Evolutionary conservation across 768 basidiomycete species (phyloP).

Genomic region (Lanmaoa rubissima): DNA sequence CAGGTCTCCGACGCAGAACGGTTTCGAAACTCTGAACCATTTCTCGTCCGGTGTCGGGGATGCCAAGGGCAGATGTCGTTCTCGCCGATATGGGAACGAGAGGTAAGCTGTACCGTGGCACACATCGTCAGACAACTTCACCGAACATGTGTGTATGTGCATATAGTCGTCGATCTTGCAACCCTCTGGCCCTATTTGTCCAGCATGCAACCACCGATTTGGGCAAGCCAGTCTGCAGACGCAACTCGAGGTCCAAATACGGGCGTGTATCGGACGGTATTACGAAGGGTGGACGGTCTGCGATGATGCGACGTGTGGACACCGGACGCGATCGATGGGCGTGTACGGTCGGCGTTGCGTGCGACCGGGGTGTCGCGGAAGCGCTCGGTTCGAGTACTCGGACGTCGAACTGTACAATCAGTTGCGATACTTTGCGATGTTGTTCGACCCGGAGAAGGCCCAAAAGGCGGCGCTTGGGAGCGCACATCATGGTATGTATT

Average conservation of each 20-base stretch:
- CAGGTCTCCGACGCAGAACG: conserved; percentile 86
- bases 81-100: conserved; percentile 55
- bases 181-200: conserved; percentile 66
- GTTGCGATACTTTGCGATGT: conserved; percentile 72
- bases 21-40: conserved; percentile 72
- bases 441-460: conserved; percentile 75
- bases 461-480: conserved; percentile 49
- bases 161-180: conserved; percentile 65
- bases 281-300: conserved; percentile 91
- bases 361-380: conserved; percentile 29
- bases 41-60: conserved; percentile 72
- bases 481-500: conserved; percentile 38
- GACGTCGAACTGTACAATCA: conserved; percentile 88
- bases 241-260: conserved; percentile 87
- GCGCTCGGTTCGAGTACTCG: conserved; percentile 57
- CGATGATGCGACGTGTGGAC: conserved; percentile 79
- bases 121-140: not conserved
- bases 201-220: conserved; percentile 56
- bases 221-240: conserved; percentile 63
- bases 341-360: conserved; percentile 87
- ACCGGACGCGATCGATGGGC: conserved; percentile 89
- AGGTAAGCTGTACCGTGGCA: conserved; percentile 39
- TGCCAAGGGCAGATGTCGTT: conserved; percentile 66
- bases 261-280: conserved; percentile 71
- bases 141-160: not conserved